These are phyloP conservation scores for Amauroascus niger DNA, from an alignment of 2,329 filamentous ascomycete genomes.

Conservation along the genomic window DNA sequence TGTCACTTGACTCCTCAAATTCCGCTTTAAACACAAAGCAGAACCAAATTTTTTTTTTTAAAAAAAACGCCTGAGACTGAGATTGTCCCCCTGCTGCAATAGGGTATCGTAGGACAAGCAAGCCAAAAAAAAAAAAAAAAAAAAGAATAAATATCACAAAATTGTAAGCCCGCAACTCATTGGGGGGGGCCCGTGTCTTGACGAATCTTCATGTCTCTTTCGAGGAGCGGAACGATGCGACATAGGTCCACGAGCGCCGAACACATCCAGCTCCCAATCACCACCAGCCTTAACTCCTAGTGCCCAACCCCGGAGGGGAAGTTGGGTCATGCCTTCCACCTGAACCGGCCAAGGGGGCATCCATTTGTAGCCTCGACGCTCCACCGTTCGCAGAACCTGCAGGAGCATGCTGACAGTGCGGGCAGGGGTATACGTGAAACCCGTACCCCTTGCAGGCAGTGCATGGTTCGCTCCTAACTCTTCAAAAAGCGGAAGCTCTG, in stretches of 20 bases:
- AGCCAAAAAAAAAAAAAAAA: background rate
- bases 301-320: background rate
- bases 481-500: too few species aligned
- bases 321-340: background rate
- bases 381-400: background rate
- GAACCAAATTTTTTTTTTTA: too few species aligned
- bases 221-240: too few species aligned
- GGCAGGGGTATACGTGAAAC: conserved; percentile 9
- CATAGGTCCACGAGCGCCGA: too few species aligned
- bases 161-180: too few species aligned
- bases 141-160: background rate
- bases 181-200: too few species aligned
- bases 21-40: too few species aligned
- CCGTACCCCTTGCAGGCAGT: conserved; percentile 13
- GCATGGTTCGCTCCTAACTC: conserved; percentile 8
- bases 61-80: background rate
- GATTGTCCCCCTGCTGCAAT: background rate
- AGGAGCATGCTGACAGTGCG: conserved; percentile 3
- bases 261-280: too few species aligned
- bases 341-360: background rate
- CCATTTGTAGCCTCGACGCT: background rate
- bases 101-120: background rate
- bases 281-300: background rate
- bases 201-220: too few species aligned
- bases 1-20: too few species aligned